Percentiles rank a stretch among this genome's conserved stretches.
Conservation (phyloP, 176 grass and related monocot species). For the Pontederia paniculata region DNA sequence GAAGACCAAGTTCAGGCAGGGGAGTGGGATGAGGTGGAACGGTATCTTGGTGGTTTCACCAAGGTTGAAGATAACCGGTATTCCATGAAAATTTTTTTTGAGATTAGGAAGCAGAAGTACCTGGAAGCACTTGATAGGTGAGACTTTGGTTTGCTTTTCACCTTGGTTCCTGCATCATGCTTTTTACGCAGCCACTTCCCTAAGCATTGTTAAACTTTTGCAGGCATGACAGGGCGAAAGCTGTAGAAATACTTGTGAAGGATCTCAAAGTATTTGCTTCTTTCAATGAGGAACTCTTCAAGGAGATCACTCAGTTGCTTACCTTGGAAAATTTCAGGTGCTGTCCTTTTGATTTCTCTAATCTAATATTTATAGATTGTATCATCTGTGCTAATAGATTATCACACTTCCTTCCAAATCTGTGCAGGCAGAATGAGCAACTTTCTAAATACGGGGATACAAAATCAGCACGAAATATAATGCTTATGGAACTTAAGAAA, state of each 20-base stretch:
- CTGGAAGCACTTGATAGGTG: slow-evolving; percentile 97
- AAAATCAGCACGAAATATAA: slow-evolving; percentile 98
- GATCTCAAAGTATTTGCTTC: slow-evolving; percentile 99
- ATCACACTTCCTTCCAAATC: slow-evolving; percentile 7
- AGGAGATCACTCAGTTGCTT: slow-evolving; percentile 97
- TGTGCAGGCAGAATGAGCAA: slow-evolving; percentile 94
- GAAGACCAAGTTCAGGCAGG: slow-evolving; percentile 93
- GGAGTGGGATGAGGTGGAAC: slow-evolving; percentile 99
- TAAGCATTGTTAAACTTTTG: neutral
- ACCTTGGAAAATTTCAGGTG: slow-evolving; percentile 98
- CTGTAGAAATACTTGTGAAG: slow-evolving; percentile 97
- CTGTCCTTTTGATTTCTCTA: neutral
- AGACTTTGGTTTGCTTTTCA: slow-evolving; percentile 10
- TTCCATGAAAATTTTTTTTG: slow-evolving; percentile 99
- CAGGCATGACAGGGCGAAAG: slow-evolving; percentile 94
- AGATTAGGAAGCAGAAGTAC: slow-evolving; percentile 99
- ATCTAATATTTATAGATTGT: slow-evolving; percentile 8
- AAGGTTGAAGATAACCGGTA: slow-evolving; percentile 99
- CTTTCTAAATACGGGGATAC: slow-evolving; percentile 97
- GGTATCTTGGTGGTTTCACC: slow-evolving; percentile 94
- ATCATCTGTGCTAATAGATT: neutral
- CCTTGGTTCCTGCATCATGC: slow-evolving; percentile 10
- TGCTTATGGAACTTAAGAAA: slow-evolving; percentile 98
- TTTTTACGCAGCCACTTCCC: neutral
- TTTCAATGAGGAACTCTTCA: slow-evolving; percentile 98